Base-by-base conservation (phyloP, 192 early-diverging fungal genomes). In the Thoreauomyces humboldtii region DNA sequence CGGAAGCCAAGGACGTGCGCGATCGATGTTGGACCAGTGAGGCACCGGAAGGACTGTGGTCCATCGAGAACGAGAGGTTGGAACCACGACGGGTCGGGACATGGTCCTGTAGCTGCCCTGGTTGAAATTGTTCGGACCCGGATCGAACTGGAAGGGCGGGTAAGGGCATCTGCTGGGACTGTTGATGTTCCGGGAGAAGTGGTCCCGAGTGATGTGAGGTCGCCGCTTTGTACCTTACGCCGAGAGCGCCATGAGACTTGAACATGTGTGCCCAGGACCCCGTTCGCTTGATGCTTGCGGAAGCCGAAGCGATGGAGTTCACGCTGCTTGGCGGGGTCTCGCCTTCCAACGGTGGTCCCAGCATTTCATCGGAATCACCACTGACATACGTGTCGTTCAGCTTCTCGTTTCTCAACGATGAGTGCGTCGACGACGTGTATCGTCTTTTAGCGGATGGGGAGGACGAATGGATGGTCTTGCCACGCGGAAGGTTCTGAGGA, bases 251-350 rank as follows among this genome's bases (percentile, higher is more conserved):
- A 48, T n/a, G 21, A 22, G 50, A 52, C 31, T 52, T 52, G 5
- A 52, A 31, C 50, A 52, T 52, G n/a, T 17, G 27, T 15, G 50
- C 50, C 50, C 50, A 52, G 2, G 50, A 52, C 2, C 50, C 50
- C 4, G 50, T 31, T 15, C 50, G 50, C 50, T 52, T 52, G 50
- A 52, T 31, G 22, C 31, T 15, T 17, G 4, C 7, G 27, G 25
- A 15, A 29, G 21, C 31, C 6, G 21, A 22, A 14, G 25, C 44
- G 44, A 24, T 22, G 44, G 19, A 17, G 25, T 46, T 52, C 31
- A 15, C 31, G 24, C 25, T 52, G 50, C 50, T 31, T 41, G 38
- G 38, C 2, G 50, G 31, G 3, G 21, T 15, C 4, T 52, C 50
- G 50, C 50, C 31, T 22, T 27, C 28, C 50, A 29, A 3, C 21